Evolutionary conservation across 2,329 filamentous ascomycete species (phyloP), one percentile per base, ranked within the genome.

Genomic region (Septoria petroselini): DNA sequence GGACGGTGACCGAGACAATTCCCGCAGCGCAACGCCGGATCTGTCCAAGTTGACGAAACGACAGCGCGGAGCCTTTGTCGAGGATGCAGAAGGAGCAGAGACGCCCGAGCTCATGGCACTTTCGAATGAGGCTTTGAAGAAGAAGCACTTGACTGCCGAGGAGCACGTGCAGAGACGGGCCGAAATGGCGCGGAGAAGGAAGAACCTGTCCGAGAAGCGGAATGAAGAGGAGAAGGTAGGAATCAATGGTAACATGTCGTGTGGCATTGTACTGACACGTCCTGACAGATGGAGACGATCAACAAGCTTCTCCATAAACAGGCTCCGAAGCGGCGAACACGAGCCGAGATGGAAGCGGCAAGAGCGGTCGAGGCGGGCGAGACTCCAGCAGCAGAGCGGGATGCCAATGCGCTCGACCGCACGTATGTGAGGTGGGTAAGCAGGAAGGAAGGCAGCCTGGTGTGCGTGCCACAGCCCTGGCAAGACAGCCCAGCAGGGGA

Each of bases 291-390:
- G 80, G 88, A 91, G 74, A 93, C 88, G 0, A 91, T 93, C 78
- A 91, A 93, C 74, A 90, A 91, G 63, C 81, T 93, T 1, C 81
- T 93, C 44, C 90, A 90, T 70, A 90, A 91, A 66, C 88, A 91
- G 67, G 86, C 87, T 1, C 84, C 87, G 18, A 91, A 91, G 69
- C 72, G 74, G 31, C 71, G 72, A 17, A 71, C 72, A 3, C 64
- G 69, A n/a, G 81, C 81, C 49, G 66, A 70, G 44, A 71, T 69
- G 60, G 69, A 66, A 69, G 62, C 73, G 61, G 67, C 67, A 35
- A 71, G 68, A 9, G 67, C 67, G 38, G 70, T 67, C 9, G 78
- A 75, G 27, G 35, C 43, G 21, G 43, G 43, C 6, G 77, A 77
- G 8, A 73, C 71, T 2, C 73, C 74, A 6, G 78, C 78, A 41